These are phyloP conservation scores for Calonectria hawksworthii DNA, from an alignment of 2,329 filamentous ascomycete species.

Conservation along the genomic window DNA sequence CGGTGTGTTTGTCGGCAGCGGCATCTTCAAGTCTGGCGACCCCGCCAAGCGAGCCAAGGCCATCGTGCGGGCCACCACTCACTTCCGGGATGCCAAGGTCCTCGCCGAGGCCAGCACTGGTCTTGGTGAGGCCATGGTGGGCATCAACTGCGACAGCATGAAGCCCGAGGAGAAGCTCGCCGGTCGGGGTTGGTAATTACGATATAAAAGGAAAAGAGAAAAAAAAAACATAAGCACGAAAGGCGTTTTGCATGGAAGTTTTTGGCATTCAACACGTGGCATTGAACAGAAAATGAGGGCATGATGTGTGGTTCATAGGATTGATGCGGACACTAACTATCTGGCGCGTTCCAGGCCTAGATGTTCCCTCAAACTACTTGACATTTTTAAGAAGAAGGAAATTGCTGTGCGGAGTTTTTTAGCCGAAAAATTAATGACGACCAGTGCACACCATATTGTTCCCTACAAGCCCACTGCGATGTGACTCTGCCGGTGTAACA, in stretches of 20 bases:
- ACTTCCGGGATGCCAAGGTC: slow-evolving; percentile 88
- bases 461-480: neutral
- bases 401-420: neutral
- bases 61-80: slow-evolving; percentile 94
- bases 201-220: neutral
- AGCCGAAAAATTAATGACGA: neutral
- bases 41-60: slow-evolving; percentile 91
- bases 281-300: neutral
- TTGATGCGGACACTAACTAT: slow-evolving; percentile 1
- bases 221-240: neutral
- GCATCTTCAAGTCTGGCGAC: slow-evolving; percentile 97
- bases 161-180: slow-evolving; percentile 85
- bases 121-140: slow-evolving; percentile 98
- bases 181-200: slow-evolving; percentile 82
- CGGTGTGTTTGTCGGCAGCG: slow-evolving; percentile 95
- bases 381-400: neutral
- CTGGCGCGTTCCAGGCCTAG: neutral
- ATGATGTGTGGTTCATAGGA: neutral
- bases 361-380: slow-evolving; percentile 4
- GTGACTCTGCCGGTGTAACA: neutral
- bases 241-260: slow-evolving; percentile 11
- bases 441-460: neutral
- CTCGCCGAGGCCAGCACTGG: slow-evolving; percentile 90
- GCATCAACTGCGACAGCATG: slow-evolving; percentile 89
- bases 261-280: neutral